Percentiles rank a stretch among this genome's conserved stretches.
Evolutionary conservation across 2,329 filamentous ascomycete species (phyloP).

Genomic region (Colletotrichum sp.): DNA sequence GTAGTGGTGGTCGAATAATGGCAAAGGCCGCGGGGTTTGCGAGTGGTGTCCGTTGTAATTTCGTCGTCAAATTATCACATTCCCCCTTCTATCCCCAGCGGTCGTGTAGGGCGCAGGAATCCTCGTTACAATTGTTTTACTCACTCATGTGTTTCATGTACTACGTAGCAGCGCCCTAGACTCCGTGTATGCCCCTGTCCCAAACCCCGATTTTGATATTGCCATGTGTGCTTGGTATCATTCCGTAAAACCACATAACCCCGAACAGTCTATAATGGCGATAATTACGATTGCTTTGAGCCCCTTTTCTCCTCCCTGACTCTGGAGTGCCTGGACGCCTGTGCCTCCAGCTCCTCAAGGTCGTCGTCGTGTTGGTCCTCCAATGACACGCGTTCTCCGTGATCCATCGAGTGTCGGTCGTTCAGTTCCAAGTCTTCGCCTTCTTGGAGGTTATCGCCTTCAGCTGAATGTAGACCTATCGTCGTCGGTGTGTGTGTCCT

Average conservation of each 20-base stretch:
- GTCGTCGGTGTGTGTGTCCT: not conserved
- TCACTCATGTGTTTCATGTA: not conserved
- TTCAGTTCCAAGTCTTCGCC: not conserved
- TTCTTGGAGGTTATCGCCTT: not conserved
- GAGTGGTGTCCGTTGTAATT: not conserved
- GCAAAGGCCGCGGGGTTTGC: not conserved
- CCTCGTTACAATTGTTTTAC: not conserved
- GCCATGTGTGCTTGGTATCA: not conserved
- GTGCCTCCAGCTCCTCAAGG: not conserved
- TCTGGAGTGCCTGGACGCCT: not conserved
- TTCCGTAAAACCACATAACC: not conserved
- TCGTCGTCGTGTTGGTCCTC: not conserved
- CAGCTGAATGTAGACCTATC: not conserved
- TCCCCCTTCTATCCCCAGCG: accelerated
- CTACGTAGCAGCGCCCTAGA: not conserved
- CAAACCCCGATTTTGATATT: not conserved
- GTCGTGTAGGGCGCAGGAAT: not conserved
- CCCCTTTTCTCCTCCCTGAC: not conserved
- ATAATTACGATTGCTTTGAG: not conserved
- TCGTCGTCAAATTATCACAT: not conserved
- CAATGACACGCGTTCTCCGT: not conserved
- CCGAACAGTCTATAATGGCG: not conserved
- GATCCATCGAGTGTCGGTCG: not conserved
- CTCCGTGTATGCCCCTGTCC: not conserved
- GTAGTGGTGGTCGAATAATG: not conserved